Base-by-base conservation (phyloP, 179 eudicot species). In the Vitellaria paradoxa region DNA sequence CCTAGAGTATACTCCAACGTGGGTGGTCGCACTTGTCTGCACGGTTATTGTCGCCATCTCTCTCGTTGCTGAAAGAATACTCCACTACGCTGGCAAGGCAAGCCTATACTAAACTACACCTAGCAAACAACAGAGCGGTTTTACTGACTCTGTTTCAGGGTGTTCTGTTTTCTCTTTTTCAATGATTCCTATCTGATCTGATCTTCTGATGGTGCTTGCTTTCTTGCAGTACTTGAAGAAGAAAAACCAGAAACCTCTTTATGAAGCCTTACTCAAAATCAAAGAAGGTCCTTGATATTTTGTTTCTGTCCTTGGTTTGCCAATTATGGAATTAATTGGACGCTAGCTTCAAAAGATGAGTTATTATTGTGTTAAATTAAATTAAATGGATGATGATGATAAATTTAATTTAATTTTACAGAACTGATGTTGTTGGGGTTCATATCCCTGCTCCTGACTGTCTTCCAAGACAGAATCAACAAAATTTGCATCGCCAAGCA, bases 1-100 rank as follows among this genome's bases (percentile, higher is more conserved):
- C 3, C 59, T 84, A 18, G 84, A 84, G 73, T 78, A 52, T 11
- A 84, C 86, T 17, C 86, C 86, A n/a, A 84, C 86, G 21, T 84
- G 86, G 84, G 75, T 81, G 55, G 82, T 84, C 13, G 86, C 82
- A 0, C 42, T 75, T n/a, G 81, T 84, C 45, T 81, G 86, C 60
- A 70, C 78, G 0, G 78, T 81, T 7, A 84, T 84, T 47, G 82
- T 84, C 65, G 64, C 77, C 78, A 78, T 84, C 21, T 84, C 86
- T 52, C 64, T 84, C 7, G 21, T 9, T 4, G 79, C 65, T 24
- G 86, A 84, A 70, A 46, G 86, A 9, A 3, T 71, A 20, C 70
- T 84, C 26, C 84, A 84, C 60, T 81, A 30, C 18, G 46, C 59
- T 12, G 86, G 86, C 70, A 78, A 84, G 84, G 86, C 73, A 52